A percentile compares a stretch with the other conserved stretches of the same genome.
phyloP scores from a whole-genome alignment of 768 basidiomycete genomes.

The Lactarius hengduanensis region DNA sequence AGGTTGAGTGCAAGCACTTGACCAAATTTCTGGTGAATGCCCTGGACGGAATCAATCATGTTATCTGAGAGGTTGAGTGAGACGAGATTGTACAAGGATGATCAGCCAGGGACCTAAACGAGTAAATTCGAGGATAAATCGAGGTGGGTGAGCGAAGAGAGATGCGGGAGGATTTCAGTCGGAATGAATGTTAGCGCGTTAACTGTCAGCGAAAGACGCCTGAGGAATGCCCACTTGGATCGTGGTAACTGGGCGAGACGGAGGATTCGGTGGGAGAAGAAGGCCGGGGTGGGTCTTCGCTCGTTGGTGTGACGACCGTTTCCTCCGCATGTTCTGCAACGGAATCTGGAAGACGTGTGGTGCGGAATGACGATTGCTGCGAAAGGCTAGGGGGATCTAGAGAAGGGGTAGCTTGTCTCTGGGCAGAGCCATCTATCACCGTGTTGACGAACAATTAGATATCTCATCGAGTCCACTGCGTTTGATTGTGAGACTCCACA shows the following conservation, averaged over 20 bases:
- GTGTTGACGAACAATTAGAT: slow-evolving; percentile 72
- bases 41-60: slow-evolving; percentile 95
- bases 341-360: too few relatives aligned
- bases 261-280: too few relatives aligned
- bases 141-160: slow-evolving; percentile 76
- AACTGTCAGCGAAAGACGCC: too few relatives aligned
- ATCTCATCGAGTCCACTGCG: slow-evolving; percentile 77
- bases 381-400: too few relatives aligned
- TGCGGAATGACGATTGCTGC: too few relatives aligned
- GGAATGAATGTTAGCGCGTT: too few relatives aligned
- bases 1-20: slow-evolving; percentile 80
- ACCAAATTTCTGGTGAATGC: slow-evolving; percentile 79
- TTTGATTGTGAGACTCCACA: too few relatives aligned
- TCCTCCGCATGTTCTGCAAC: too few relatives aligned
- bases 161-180: slow-evolving; percentile 45
- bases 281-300: too few relatives aligned
- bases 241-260: too few relatives aligned
- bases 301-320: too few relatives aligned
- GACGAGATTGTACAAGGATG: slow-evolving; percentile 70
- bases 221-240: slow-evolving; percentile 28
- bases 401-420: too few relatives aligned
- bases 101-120: slow-evolving; percentile 74
- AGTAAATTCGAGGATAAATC: slow-evolving; percentile 92
- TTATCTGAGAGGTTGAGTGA: slow-evolving; percentile 97
- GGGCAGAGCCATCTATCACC: slow-evolving; percentile 70